A percentile compares a stretch with the other conserved stretches of the same genome.
Conservation (phyloP, 495 filamentous ascomycete genomes). For the Penicillium ochrochloron region DNA sequence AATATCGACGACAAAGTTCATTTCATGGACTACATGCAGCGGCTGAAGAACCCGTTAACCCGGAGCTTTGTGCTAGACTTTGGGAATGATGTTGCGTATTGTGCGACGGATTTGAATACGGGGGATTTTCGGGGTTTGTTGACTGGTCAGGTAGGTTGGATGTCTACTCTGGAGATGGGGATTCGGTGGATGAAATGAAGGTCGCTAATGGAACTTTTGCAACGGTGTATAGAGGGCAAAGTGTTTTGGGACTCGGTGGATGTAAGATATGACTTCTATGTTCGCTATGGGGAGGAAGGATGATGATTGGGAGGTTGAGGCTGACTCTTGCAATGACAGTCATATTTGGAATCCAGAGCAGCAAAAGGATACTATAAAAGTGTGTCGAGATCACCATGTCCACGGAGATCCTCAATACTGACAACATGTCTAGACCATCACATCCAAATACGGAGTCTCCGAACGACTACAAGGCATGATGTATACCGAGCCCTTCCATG, state of each 20-base stretch:
- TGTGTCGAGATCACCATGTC: conserved; percentile 13
- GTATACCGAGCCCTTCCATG: conserved; percentile 56
- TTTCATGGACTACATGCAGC: conserved; percentile 46
- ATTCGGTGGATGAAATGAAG: neutral
- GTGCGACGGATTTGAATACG: conserved; percentile 60
- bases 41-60: conserved; percentile 45
- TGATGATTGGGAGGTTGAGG: neutral
- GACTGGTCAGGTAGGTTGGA: conserved; percentile 35
- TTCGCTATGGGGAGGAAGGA: neutral
- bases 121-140: conserved; percentile 49
- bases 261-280: conserved; percentile 51
- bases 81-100: conserved; percentile 63
- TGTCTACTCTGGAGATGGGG: neutral
- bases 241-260: conserved; percentile 65
- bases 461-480: conserved; percentile 69
- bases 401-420: neutral
- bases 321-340: conserved; percentile 39
- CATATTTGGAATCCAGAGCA: conserved; percentile 74
- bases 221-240: conserved; percentile 35
- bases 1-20: conserved; percentile 58
- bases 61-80: conserved; percentile 76
- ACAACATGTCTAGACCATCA: conserved; percentile 31
- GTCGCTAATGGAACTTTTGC: neutral
- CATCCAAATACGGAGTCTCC: conserved; percentile 67
- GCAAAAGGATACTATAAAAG: conserved; percentile 59